Conservation (phyloP, 495 filamentous ascomycete species). For the Viridothelium virens region DNA sequence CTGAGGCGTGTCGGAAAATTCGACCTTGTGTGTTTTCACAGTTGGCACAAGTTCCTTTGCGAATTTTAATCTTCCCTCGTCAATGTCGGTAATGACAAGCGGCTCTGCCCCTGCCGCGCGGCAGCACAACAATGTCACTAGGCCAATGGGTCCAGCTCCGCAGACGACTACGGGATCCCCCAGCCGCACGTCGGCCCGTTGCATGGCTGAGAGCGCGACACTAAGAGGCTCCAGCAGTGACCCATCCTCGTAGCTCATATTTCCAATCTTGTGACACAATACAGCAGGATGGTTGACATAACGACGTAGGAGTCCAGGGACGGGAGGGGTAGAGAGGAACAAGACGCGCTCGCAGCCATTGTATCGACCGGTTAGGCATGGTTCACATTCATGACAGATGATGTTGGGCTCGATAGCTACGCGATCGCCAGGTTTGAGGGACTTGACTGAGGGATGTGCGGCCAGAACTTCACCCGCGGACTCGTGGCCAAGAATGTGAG, state of each 20-base stretch:
- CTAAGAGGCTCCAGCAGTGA: conserved; percentile 80
- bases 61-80: conserved; percentile 72
- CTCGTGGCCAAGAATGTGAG: conserved; percentile 89
- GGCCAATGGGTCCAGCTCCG: conserved; percentile 83
- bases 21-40: conserved; percentile 71
- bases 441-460: conserved; percentile 67
- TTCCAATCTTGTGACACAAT: conserved; percentile 85
- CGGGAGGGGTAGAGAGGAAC: conserved; percentile 83
- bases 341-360: conserved; percentile 80
- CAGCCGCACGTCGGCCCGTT: conserved; percentile 66
- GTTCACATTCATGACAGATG: conserved; percentile 80
- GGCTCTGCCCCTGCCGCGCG: conserved; percentile 78
- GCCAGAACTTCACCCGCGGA: conserved; percentile 78
- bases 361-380: conserved; percentile 83
- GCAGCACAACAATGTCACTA: conserved; percentile 74
- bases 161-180: conserved; percentile 81
- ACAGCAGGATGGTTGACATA: conserved; percentile 89
- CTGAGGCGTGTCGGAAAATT: conserved; percentile 56
- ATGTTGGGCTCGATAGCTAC: conserved; percentile 88
- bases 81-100: conserved; percentile 87
- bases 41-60: conserved; percentile 68
- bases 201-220: conserved; percentile 76
- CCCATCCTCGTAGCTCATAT: conserved; percentile 82
- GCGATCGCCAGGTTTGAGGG: conserved; percentile 71
- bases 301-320: conserved; percentile 77